These are phyloP conservation scores for Sinapis alba DNA, from an alignment of 441 rosid genomes.

Conservation along the genomic window DNA sequence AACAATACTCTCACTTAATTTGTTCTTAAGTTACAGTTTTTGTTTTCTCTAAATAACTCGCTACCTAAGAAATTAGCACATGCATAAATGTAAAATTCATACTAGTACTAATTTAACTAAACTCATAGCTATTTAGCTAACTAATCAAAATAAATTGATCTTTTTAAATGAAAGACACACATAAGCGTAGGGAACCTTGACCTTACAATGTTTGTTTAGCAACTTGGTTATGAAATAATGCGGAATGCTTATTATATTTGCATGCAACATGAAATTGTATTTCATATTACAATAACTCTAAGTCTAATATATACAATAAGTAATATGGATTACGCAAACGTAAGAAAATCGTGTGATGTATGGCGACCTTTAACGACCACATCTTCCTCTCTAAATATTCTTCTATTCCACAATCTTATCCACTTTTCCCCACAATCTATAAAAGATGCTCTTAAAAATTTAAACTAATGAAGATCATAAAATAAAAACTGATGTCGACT, in stretches of 20 bases:
- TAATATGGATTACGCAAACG: constrained; percentile 32
- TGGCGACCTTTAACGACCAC: constrained; percentile 29
- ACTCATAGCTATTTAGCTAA: not conserved
- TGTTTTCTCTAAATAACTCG: not conserved
- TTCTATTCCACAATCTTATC: constrained; percentile 20
- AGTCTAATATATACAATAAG: constrained; percentile 6
- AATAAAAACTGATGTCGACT: constrained; percentile 19
- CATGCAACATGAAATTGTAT: not conserved
- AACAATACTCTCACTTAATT: not conserved
- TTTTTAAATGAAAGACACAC: not conserved
- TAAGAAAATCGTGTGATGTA: constrained; percentile 32
- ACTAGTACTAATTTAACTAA: not conserved
- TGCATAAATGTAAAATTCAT: not conserved
- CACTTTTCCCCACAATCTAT: constrained; percentile 1
- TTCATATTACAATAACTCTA: not conserved
- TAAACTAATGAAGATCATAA: constrained; percentile 20
- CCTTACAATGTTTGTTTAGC: not conserved
- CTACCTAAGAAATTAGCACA: not conserved
- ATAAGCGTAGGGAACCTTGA: not conserved
- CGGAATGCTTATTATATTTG: constrained; percentile 6
- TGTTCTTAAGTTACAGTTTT: not conserved
- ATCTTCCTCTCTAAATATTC: constrained; percentile 25
- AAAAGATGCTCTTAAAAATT: not conserved
- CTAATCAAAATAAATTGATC: not conserved
- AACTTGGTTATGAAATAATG: not conserved